Evolutionary conservation across 441 rosid genomes (phyloP).

Genomic region (Iberis amara): DNA sequence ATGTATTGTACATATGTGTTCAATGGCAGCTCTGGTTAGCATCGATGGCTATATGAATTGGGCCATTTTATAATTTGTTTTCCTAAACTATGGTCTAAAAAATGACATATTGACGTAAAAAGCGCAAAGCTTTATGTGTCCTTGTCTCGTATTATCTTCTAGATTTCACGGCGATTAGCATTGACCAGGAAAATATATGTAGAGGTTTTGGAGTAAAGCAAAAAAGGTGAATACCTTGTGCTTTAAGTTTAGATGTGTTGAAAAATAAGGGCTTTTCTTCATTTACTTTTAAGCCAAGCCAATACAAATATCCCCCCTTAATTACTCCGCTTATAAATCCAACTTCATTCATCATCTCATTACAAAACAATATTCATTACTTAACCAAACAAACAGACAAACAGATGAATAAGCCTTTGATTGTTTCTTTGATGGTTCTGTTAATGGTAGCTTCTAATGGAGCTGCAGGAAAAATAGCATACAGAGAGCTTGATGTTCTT

Average conservation of each 20-base stretch:
- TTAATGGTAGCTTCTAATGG: conserved; percentile 41
- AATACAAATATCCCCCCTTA: conserved; percentile 33
- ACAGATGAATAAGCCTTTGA: conserved; percentile 47
- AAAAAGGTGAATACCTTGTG: conserved; percentile 62
- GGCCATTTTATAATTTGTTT: no score
- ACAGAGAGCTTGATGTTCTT: conserved; percentile 39
- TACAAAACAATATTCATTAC: conserved; percentile 36
- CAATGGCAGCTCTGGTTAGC: no score
- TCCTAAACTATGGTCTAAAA: no score
- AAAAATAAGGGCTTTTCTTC: conserved; percentile 45
- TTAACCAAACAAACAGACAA: conserved; percentile 36
- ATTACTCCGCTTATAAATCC: conserved; percentile 52
- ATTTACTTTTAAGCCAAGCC: conserved; percentile 93
- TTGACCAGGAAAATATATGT: conserved; percentile 37
- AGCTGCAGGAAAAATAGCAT: conserved; percentile 40
- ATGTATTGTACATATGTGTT: no score
- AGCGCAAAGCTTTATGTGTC: no score
- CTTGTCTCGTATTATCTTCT: background rate
- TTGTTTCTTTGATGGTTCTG: conserved; percentile 45
- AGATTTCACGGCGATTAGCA: conserved; percentile 26
- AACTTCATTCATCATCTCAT: conserved; percentile 38
- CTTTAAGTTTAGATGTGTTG: conserved; percentile 71
- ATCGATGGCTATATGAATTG: no score
- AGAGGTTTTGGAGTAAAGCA: conserved; percentile 87
- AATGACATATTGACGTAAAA: no score